A percentile compares a stretch with the other conserved stretches of the same genome.
These are phyloP conservation scores for Talaromyces albobiverticillius DNA, from an alignment of 2,329 filamentous ascomycete species.

Conservation along the genomic window DNA sequence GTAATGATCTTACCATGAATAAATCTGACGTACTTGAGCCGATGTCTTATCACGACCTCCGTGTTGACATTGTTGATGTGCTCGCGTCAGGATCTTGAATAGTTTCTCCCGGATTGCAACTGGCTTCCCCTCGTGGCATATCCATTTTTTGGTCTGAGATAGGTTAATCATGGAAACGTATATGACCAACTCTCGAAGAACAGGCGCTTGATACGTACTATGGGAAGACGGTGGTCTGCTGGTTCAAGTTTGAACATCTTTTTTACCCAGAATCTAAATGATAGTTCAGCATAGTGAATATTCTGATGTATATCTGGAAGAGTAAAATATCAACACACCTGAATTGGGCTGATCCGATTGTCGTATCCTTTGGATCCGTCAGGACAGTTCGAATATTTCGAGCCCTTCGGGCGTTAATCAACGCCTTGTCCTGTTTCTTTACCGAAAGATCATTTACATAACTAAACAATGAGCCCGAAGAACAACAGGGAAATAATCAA, in stretches of 20 bases:
- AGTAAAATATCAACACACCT: slow-evolving; percentile 33
- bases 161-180: background rate
- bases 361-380: slow-evolving; percentile 49
- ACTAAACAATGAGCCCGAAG: slow-evolving; percentile 24
- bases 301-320: background rate
- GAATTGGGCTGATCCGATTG: slow-evolving; percentile 51
- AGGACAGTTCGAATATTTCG: slow-evolving; percentile 48
- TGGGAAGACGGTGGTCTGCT: slow-evolving; percentile 34
- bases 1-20: slow-evolving; percentile 44
- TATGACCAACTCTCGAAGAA: slow-evolving; percentile 2
- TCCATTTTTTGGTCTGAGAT: slow-evolving; percentile 38
- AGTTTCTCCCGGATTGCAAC: slow-evolving; percentile 52
- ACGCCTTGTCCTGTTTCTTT: slow-evolving; percentile 52
- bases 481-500: no score
- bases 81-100: slow-evolving; percentile 50
- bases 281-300: slow-evolving; percentile 5
- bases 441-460: slow-evolving; percentile 50
- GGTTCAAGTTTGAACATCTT: slow-evolving; percentile 52
- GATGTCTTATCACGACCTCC: slow-evolving; percentile 54
- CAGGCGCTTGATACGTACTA: slow-evolving; percentile 34
- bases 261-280: slow-evolving; percentile 50
- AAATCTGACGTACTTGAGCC: slow-evolving; percentile 48
- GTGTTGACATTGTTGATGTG: slow-evolving; percentile 51
- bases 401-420: slow-evolving; percentile 48
- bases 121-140: slow-evolving; percentile 52